Conservation (phyloP, 768 basidiomycete species). For the Russula compacta region DNA sequence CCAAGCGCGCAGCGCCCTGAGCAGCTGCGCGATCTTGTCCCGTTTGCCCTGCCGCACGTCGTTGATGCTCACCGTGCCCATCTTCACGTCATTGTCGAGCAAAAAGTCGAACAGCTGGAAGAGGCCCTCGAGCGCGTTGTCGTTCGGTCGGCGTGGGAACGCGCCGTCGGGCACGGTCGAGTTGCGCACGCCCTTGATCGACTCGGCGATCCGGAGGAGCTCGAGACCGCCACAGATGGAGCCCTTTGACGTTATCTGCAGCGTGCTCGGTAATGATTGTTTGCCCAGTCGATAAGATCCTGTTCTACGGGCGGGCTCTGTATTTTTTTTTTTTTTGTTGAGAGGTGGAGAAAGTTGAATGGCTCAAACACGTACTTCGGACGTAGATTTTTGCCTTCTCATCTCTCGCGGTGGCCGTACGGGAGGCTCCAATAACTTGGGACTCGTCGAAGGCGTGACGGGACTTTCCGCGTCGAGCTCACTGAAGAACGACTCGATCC, state of each 20-base stretch:
- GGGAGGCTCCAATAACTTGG: conserved; percentile 33
- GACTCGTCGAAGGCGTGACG: conserved; percentile 15
- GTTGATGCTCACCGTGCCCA: conserved; percentile 89
- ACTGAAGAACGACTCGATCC: conserved; percentile 49
- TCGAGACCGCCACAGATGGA: conserved; percentile 60
- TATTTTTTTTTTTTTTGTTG: conserved; percentile 12
- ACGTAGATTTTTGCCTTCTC: conserved; percentile 34
- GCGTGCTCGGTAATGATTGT: conserved; percentile 61
- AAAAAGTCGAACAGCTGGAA: conserved; percentile 89
- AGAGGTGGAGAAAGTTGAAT: conserved; percentile 1
- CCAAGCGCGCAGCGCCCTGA: conserved; percentile 71
- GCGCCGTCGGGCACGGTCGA: conserved; percentile 72
- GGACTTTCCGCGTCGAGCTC: conserved; percentile 5
- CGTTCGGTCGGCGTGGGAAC: conserved; percentile 57
- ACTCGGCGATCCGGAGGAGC: conserved; percentile 79
- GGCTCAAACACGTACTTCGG: conserved; percentile 16
- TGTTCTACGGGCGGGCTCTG: conserved; percentile 31
- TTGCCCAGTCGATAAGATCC: conserved; percentile 80
- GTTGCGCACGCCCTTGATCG: conserved; percentile 55
- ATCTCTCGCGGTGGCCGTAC: conserved; percentile 62
- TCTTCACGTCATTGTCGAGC: conserved; percentile 84
- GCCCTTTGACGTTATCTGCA: conserved; percentile 44
- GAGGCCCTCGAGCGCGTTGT: conserved; percentile 80
- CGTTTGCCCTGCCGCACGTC: conserved; percentile 78
- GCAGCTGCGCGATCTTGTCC: conserved; percentile 71